A percentile compares a stretch with the other conserved stretches of the same genome.
Evolutionary conservation across 2,329 filamentous ascomycete species (phyloP).

Genomic region (Pseudocercospora cruenta): DNA sequence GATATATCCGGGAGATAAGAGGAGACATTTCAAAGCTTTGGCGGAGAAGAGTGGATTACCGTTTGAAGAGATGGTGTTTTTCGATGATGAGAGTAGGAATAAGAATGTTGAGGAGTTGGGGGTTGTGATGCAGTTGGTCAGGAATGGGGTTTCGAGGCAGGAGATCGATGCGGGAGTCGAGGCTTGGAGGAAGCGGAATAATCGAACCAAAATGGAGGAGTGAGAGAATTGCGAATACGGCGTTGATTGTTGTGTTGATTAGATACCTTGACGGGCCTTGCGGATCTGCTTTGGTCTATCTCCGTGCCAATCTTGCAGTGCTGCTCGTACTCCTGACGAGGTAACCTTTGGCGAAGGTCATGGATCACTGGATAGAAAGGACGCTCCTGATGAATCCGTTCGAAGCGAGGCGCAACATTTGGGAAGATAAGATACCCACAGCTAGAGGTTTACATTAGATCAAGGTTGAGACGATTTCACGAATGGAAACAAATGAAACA

Average conservation of each 20-base stretch:
- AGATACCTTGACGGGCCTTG: not conserved
- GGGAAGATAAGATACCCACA: not conserved
- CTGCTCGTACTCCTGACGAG: not conserved
- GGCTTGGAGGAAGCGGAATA: constrained; percentile 81
- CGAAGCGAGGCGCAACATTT: not conserved
- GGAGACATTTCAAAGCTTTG: constrained; percentile 78
- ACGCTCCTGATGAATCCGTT: not conserved
- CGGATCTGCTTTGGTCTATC: too few relatives aligned
- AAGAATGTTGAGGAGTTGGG: constrained; percentile 78
- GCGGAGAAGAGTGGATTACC: constrained; percentile 70
- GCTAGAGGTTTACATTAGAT: not conserved
- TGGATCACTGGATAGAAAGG: not conserved
- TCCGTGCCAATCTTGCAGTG: not conserved
- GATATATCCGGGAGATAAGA: constrained; percentile 77
- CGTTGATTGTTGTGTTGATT: not conserved
- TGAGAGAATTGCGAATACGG: too few relatives aligned
- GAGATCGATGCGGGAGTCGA: constrained; percentile 80
- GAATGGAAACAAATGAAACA: not conserved
- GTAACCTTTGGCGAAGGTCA: too few relatives aligned
- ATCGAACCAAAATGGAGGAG: too few relatives aligned
- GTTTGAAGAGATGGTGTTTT: constrained; percentile 90
- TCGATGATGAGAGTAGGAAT: constrained; percentile 89
- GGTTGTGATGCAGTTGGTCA: constrained; percentile 80
- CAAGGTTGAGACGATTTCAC: not conserved
- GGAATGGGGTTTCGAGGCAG: constrained; percentile 73